Percentiles rank a stretch among this genome's conserved stretches.
Conservation (phyloP, 352 stramenopile species). For the Pythium sp. region DNA sequence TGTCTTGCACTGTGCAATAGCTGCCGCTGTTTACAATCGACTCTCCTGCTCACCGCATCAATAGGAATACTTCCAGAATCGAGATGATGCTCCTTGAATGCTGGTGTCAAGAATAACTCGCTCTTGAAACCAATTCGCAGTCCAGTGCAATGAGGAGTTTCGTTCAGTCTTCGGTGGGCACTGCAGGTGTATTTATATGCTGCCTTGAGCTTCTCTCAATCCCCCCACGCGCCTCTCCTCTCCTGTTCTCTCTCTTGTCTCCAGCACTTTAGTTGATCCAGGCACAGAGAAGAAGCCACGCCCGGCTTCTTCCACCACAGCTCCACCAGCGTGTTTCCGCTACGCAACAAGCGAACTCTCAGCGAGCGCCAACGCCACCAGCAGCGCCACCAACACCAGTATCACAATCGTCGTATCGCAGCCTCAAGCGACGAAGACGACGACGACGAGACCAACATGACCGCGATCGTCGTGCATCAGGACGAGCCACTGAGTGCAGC, state of each 20-base stretch:
- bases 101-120: not conserved
- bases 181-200: not conserved
- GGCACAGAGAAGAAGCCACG: not conserved
- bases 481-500: conserved; percentile 12
- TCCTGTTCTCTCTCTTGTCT: not conserved
- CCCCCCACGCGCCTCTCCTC: too few species aligned
- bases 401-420: conserved; percentile 4
- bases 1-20: too few species aligned
- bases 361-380: not conserved
- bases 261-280: not conserved
- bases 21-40: too few species aligned
- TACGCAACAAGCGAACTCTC: not conserved
- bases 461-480: conserved; percentile 24
- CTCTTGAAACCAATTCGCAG: not conserved
- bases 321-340: conserved; percentile 3
- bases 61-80: not conserved
- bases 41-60: too few species aligned
- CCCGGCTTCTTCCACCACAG: not conserved
- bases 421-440: conserved; percentile 8
- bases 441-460: conserved; percentile 8
- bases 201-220: not conserved
- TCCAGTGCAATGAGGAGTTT: not conserved
- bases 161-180: not conserved
- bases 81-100: not conserved
- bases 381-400: not conserved